Evolutionary conservation across 176 grass and related monocot genomes (phyloP), one percentile per base, ranked within the genome.

Genomic region (Zea luxurians): DNA sequence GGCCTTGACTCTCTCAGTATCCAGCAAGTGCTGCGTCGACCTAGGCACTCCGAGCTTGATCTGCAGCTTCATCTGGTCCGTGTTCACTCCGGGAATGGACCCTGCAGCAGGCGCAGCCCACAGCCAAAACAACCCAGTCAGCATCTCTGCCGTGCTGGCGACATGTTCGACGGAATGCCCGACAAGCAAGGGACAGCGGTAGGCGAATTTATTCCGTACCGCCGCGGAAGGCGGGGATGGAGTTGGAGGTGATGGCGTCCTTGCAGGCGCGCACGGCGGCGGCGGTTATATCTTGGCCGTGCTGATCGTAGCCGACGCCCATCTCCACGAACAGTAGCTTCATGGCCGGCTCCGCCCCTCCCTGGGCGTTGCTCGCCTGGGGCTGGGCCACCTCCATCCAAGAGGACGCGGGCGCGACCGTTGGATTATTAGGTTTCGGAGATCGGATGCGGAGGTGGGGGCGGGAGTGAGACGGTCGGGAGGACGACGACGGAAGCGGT

Each of bases 291-390:
- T 95, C 96, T 76, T 98, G 96, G 16, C 96, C 96, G 49, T 98
- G 96, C 80, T 98, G 96, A 85, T 95, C 92, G 86, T 95, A 99
- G 40, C 92, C 92, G 74, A 99, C 96, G 61, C 92, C 96, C 96
- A 95, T 99, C 86, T 95, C 96, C 41, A 95, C 96, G 84, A 95
- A 99, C 44, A 99, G 92, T 66, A 99, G 86, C 83, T 82, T 97
- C 89, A 83, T 87, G 61, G 49, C 65, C 62, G 57, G 41, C 62
- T 5, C 71, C 61, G 21, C 60, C 41, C 54, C 63, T 41, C 74
- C 68, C 66, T 74, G 61, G 60, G 66, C 71, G 35, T 60, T 49
- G 61, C 79, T 20, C 48, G 78, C 21, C 58, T 80, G 64, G 55
- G 86, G 6, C 77, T 88, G 71, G n/a, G 82, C 48, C 37, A 60